Evolutionary conservation across 306 rosid species (phyloP), one percentile per base, ranked within the genome.

Genomic region (Arachis stenosperma): DNA sequence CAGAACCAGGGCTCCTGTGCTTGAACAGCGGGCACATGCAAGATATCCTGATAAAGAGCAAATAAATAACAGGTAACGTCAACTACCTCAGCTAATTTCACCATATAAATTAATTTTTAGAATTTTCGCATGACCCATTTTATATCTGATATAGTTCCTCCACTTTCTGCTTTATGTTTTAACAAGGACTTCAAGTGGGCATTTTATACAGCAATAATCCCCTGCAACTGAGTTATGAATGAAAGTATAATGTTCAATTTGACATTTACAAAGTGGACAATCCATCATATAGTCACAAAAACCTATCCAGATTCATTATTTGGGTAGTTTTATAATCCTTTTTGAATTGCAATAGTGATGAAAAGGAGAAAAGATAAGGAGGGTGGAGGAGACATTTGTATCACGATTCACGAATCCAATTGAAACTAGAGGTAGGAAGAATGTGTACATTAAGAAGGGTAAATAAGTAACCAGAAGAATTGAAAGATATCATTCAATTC

Each of bases 1-100:
- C 73, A 89, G 88, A 78, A 89, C 86, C 30, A 91, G 87, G 13
- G 96, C 68, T 56, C 97, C 96, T 0, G 90, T 88, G 87, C 57
- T 91, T 75, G 96, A 94, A 82, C 98, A 94, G 11, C 98, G 97
- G 40, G 98, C 97, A 43, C 98, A 89, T 39, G 98, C 96, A 67
- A 94, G 93, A 85, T 94, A 94, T 56, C 98, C 97, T 91, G 75
- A 53, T 52, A 67, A 30, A 76, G 8, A 10, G 8, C 5, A 62
- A 41, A 75, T 56, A 48, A 6, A 76, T 44, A 44, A 58, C 7
- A 51, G 22, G 33, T 6, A 27, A 14, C 14, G 47, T 76, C 74
- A 76, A 62, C 9, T 67, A 63, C 71, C 75, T 54, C 53, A 67
- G 13, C 47, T 66, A 47, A 57, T 44, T 76, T 76, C 64, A 30